Base-by-base conservation (phyloP, 768 basidiomycete species). In the Podaxis pistillaris region DNA sequence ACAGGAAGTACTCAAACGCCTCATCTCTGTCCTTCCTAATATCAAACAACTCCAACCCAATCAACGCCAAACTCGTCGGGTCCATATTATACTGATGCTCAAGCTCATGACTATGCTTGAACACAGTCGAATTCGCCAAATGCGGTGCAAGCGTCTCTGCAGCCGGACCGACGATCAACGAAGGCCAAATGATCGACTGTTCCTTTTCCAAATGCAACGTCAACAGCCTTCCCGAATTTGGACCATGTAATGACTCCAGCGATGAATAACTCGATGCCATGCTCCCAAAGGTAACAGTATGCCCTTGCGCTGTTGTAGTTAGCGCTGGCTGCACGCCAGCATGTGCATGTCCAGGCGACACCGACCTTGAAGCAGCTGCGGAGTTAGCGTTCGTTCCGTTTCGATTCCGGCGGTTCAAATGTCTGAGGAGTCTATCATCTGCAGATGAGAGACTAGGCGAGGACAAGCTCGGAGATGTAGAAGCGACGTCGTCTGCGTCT, bases 71-170 rank as follows among this genome's bases (percentile, higher is more conserved):
- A 73, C 91, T 93, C 13, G 91, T 93, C 1, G 91, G 86, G 71
- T 93, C 91, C 89, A 93, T 91, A 66, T 93, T 93, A 66, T 89
- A 93, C 67, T 83, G 81, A 51, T 83, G 80, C 62, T 92, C 90
- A 58, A 78, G 72, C 60, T 79, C 81, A 57, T 76, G 79, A 63
- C 71, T 81, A 30, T 79, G 73, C 57, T 84, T 78, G 70, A 86
- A 84, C 7, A 85, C 77, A 37, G 85, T 76, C 1, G 86, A 81
- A 58, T 82, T 79, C 3, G 80, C 74, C 19, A 81, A 72, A 56
- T 73, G 78, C 2, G 86, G 82, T 0, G 87, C 84, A 4, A 90
- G 70, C 11, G 82, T 74, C 53, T 84, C 83, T 0, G 89, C 87
- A 8, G 85, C 89, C 8, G 91, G 88, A 36, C 91, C 82, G n/a